These are phyloP conservation scores for Candida broadrunensis DNA, from an alignment of 805 yeast genomes.

Conservation along the genomic window DNA sequence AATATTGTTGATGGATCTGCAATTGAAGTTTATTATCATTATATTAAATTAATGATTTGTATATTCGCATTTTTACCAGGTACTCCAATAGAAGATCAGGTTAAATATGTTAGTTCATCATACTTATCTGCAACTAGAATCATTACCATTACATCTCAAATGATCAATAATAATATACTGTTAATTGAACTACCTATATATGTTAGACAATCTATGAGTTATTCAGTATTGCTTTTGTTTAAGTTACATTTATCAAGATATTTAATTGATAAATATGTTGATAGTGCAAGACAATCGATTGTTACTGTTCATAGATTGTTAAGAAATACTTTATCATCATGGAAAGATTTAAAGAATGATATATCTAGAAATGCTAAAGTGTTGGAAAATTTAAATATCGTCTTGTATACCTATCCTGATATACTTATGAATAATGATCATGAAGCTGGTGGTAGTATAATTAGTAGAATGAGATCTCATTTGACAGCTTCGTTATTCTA, in stretches of 20 bases:
- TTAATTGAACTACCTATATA: slow-evolving; percentile 84
- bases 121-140: slow-evolving; percentile 78
- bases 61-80: slow-evolving; percentile 90
- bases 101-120: slow-evolving; percentile 77
- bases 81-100: slow-evolving; percentile 83
- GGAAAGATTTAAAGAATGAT: slow-evolving; percentile 90
- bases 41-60: slow-evolving; percentile 77
- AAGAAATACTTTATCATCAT: slow-evolving; percentile 84
- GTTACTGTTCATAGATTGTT: slow-evolving; percentile 88
- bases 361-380: slow-evolving; percentile 89
- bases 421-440: slow-evolving; percentile 58
- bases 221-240: slow-evolving; percentile 75
- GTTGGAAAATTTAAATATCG: slow-evolving; percentile 83
- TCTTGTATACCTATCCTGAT: slow-evolving; percentile 82
- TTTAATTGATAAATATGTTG: slow-evolving; percentile 69
- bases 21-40: slow-evolving; percentile 74
- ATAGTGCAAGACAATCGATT: slow-evolving; percentile 87
- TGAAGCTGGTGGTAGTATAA: slow-evolving; percentile 43
- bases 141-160: slow-evolving; percentile 70
- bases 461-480: slow-evolving; percentile 87
- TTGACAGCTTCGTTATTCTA: slow-evolving; percentile 87
- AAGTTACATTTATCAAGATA: slow-evolving; percentile 77
- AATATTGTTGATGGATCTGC: slow-evolving; percentile 62
- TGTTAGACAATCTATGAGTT: slow-evolving; percentile 81
- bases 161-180: slow-evolving; percentile 59